Base-by-base conservation (phyloP, 2,329 filamentous ascomycete species). In the Xylogone sp. region DNA sequence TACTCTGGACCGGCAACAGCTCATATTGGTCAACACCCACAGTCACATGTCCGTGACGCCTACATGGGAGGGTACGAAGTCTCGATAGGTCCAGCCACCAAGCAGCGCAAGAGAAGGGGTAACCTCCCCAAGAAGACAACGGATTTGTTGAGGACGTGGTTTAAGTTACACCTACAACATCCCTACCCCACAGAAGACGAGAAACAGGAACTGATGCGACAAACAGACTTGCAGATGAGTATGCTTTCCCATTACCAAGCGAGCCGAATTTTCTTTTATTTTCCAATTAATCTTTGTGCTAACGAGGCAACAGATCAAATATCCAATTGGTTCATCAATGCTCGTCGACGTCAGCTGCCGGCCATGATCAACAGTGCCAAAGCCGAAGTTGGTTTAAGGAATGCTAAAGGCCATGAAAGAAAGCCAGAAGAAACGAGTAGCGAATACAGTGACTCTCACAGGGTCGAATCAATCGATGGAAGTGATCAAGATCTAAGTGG, bases 91-190 rank as follows among this genome's bases (percentile, higher is more conserved):
- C 29, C 8, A 9, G 63, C 63, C 13, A 57, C 18, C 29, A 61
- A 62, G 42, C 59, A 57, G 43, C 52, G 81, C 27, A 85, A 83
- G 66, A 78, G 90, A 48, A 79, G 91, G 39, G 91, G 91, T 1
- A 96, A 96, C 63, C 75, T 96, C 2, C 91, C 91, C n/a, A 95
- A 95, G 65, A 87, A 91, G 50, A 89, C 90, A 0, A 96, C 90
- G 0, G 88, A 92, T 65, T 85, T 88, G 58, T 75, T 96, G 42
- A 82, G 88, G 49, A 75, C 81, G 0, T 96, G 91, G 91, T 92
- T 95, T 58, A 71, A 84, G 48, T 77, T 78, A n/a, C 87, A 94
- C 67, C 69, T 91, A 7, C 76, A 84, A 54, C 90, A 94, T 63
- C 90, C 90, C 0, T 96, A 96, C 65, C 90, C 90, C 1, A 91